Conservation (phyloP, 1,139 yeast species). For the Taphrina communis region DNA sequence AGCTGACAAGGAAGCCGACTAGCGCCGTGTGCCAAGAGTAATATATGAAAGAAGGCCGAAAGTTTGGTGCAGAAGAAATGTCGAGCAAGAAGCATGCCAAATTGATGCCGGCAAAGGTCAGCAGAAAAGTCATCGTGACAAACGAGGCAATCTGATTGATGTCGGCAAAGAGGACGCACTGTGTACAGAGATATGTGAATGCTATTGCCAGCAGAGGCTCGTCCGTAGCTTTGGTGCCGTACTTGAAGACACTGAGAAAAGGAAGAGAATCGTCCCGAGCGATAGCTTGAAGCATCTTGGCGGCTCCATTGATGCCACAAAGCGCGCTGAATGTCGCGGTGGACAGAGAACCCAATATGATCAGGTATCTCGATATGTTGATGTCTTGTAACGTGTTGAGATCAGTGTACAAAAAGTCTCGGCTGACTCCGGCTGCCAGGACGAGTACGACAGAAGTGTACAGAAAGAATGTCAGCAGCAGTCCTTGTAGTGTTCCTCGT, state of each 20-base stretch:
- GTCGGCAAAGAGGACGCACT: constrained; percentile 81
- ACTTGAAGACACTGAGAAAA: constrained; percentile 66
- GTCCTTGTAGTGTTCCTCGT: constrained; percentile 82
- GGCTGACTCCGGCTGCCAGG: constrained; percentile 78
- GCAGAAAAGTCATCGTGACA: constrained; percentile 93
- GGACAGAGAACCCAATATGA: constrained; percentile 85
- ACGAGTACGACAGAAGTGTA: constrained; percentile 78
- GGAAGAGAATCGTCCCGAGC: constrained; percentile 86
- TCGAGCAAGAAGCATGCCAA: constrained; percentile 87
- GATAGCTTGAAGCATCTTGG: constrained; percentile 85
- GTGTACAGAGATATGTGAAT: constrained; percentile 81
- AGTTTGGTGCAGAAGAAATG: constrained; percentile 93
- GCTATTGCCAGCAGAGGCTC: constrained; percentile 69
- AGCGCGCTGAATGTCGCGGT: constrained; percentile 90
- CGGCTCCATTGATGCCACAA: constrained; percentile 95
- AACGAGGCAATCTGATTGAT: constrained; percentile 92
- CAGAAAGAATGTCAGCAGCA: constrained; percentile 72
- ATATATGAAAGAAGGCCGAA: constrained; percentile 89
- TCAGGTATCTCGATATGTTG: constrained; percentile 69
- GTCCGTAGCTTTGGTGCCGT: constrained; percentile 55
- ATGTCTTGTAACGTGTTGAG: constrained; percentile 84
- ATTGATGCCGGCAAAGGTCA: constrained; percentile 93
- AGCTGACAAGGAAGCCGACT: constrained; percentile 70
- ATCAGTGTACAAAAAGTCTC: constrained; percentile 74
- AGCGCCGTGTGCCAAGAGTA: constrained; percentile 84